Evolutionary conservation across 352 stramenopile species (phyloP).

Genomic region (Pythium aristosporum): DNA sequence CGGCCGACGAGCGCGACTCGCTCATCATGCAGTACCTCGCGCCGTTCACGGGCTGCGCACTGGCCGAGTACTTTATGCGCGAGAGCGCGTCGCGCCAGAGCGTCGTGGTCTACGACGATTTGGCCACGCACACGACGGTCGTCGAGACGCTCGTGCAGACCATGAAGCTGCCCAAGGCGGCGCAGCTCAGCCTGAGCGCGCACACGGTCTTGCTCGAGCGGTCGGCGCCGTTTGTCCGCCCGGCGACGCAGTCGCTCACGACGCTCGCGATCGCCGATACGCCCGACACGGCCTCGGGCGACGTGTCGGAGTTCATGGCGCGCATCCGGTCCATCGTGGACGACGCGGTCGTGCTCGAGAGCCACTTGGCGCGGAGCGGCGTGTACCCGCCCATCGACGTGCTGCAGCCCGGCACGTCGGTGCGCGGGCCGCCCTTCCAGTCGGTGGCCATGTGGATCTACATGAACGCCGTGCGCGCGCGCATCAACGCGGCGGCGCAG

Average conservation of each 20-base stretch:
- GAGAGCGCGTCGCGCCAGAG: slow-evolving; percentile 46
- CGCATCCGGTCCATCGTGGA: slow-evolving; percentile 70
- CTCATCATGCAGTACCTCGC: slow-evolving; percentile 78
- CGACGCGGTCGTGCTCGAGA: slow-evolving; percentile 58
- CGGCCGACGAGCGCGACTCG: slow-evolving; percentile 62
- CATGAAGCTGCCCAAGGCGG: slow-evolving; percentile 58
- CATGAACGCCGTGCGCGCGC: slow-evolving; percentile 54
- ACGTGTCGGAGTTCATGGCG: slow-evolving; percentile 61
- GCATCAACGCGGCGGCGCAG: slow-evolving; percentile 60
- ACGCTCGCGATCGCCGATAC: slow-evolving; percentile 67
- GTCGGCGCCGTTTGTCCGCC: slow-evolving; percentile 60
- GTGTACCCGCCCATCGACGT: slow-evolving; percentile 78
- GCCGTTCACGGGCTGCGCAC: slow-evolving; percentile 72
- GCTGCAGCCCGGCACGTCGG: slow-evolving; percentile 52
- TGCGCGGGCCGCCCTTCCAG: slow-evolving; percentile 76
- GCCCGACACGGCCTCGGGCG: slow-evolving; percentile 44
- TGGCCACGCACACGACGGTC: slow-evolving; percentile 68
- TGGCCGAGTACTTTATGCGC: slow-evolving; percentile 72
- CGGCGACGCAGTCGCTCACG: slow-evolving; percentile 57
- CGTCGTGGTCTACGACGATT: slow-evolving; percentile 80
- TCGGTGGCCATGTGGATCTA: slow-evolving; percentile 68
- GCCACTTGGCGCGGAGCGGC: slow-evolving; percentile 40
- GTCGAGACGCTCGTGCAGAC: slow-evolving; percentile 74
- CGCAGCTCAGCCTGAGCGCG: slow-evolving; percentile 62
- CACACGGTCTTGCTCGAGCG: slow-evolving; percentile 78